Conservation (phyloP, 768 basidiomycete species). For the Rhodotorula taiwanensis region DNA sequence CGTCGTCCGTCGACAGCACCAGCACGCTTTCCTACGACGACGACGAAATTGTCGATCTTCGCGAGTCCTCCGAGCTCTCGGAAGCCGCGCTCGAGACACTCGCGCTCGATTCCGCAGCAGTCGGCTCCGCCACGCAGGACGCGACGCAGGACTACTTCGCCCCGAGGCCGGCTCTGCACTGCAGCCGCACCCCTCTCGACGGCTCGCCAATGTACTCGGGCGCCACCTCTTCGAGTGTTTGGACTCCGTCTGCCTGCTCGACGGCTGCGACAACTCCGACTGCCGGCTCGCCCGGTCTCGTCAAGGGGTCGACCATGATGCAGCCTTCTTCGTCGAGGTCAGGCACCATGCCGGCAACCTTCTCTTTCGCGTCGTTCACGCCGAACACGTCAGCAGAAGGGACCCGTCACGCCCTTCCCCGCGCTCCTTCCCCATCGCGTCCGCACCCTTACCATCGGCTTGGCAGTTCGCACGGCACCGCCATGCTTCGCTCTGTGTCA, state of each 20-base stretch:
- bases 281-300: background rate
- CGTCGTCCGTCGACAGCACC: slow-evolving; percentile 9
- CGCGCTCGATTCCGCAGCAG: slow-evolving; percentile 3
- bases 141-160: slow-evolving; percentile 21
- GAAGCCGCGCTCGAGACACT: slow-evolving; percentile 1
- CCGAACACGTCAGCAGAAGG: background rate
- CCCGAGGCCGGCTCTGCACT: background rate
- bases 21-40: slow-evolving; percentile 23
- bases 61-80: background rate
- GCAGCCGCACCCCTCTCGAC: slow-evolving; percentile 15
- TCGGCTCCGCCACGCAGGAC: slow-evolving; percentile 5
- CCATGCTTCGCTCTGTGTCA: slow-evolving; percentile 29
- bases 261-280: slow-evolving; percentile 25
- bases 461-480: background rate
- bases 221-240: background rate
- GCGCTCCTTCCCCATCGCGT: slow-evolving; percentile 17
- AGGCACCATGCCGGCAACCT: slow-evolving; percentile 15
- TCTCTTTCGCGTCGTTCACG: slow-evolving; percentile 22
- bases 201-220: slow-evolving; percentile 6
- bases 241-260: background rate
- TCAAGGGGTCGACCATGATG: slow-evolving; percentile 12
- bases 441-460: slow-evolving; percentile 15
- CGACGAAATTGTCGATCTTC: too few relatives aligned
- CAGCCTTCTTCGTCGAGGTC: slow-evolving; percentile 16
- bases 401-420: background rate